Conservation (phyloP, 2,329 filamentous ascomycete species). For the Knoxdaviesia capensis region DNA sequence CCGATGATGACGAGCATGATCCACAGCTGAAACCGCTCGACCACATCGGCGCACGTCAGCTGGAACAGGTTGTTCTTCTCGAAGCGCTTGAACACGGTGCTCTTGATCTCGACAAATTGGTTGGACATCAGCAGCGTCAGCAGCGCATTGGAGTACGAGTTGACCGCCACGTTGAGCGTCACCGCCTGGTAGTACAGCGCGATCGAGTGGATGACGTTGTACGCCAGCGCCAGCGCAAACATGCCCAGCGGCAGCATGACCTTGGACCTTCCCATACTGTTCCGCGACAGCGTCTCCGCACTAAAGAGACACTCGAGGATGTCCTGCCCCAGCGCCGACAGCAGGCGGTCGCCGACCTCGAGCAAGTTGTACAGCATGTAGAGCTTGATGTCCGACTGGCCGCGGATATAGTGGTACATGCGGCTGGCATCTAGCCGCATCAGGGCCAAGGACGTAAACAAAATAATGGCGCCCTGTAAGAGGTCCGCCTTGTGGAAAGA, state of each 20-base stretch:
- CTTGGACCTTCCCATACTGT: constrained; percentile 76
- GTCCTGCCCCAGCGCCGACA: constrained; percentile 85
- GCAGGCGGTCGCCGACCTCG: constrained; percentile 74
- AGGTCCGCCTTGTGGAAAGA: constrained; percentile 91
- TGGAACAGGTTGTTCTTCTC: constrained; percentile 97
- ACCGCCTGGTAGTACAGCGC: constrained; percentile 95
- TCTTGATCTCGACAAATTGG: constrained; percentile 98
- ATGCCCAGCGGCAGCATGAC: constrained; percentile 75
- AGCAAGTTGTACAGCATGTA: constrained; percentile 98
- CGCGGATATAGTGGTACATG: constrained; percentile 95
- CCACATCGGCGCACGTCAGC: constrained; percentile 86
- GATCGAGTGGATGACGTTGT: constrained; percentile 74
- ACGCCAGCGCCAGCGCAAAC: constrained; percentile 68
- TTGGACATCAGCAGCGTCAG: constrained; percentile 86
- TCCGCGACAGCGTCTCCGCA: constrained; percentile 73
- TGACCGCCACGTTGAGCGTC: constrained; percentile 91
- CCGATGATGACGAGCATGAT: constrained; percentile 94
- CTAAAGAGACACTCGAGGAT: constrained; percentile 93
- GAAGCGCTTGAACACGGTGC: constrained; percentile 94
- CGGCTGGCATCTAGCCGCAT: constrained; percentile 88
- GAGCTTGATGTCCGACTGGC: constrained; percentile 90
- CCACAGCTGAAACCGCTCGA: constrained; percentile 94
- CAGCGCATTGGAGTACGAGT: constrained; percentile 92
- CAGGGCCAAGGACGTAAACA: constrained; percentile 65
- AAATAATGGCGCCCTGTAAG: constrained; percentile 72